Evolutionary conservation across 139 green algal genomes (phyloP).

Genomic region (Tetradesmus lagerheimii): DNA sequence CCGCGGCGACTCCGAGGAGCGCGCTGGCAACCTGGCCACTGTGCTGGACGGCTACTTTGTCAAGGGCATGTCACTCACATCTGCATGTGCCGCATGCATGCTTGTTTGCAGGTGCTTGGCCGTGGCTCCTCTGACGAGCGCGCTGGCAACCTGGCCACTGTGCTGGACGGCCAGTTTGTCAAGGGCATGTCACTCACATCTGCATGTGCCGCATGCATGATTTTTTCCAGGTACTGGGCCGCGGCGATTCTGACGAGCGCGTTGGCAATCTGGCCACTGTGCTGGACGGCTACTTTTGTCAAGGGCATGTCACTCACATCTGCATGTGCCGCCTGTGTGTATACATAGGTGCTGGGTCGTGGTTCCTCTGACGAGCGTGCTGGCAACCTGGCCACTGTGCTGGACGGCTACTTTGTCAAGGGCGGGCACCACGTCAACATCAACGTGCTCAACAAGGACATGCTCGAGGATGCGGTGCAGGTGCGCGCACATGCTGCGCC

Average conservation of each 20-base stretch:
- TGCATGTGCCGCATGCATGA: neutral
- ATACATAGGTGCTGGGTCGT: conserved; percentile 58
- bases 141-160: conserved; percentile 66
- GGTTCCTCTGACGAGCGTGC: conserved; percentile 47
- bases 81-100: neutral
- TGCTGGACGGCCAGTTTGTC: conserved; percentile 83
- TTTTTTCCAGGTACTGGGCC: conserved; percentile 56
- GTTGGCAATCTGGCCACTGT: conserved; percentile 64
- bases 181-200: conserved; percentile 12
- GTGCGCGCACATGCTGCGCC: neutral
- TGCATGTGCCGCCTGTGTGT: neutral
- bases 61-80: conserved; percentile 17
- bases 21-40: conserved; percentile 66
- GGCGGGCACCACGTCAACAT: conserved; percentile 84
- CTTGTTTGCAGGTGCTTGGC: conserved; percentile 53
- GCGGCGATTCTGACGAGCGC: conserved; percentile 45
- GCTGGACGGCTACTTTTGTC: conserved; percentile 21
- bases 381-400: conserved; percentile 71
- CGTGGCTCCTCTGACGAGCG: conserved; percentile 50
- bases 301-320: neutral
- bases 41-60: conserved; percentile 84
- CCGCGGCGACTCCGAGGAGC: conserved; percentile 47
- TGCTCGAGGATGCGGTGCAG: conserved; percentile 79
- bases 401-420: conserved; percentile 80
- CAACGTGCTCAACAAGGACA: conserved; percentile 78